Conservation (phyloP, 495 filamentous ascomycete species). For the Lophium mytilinum region DNA sequence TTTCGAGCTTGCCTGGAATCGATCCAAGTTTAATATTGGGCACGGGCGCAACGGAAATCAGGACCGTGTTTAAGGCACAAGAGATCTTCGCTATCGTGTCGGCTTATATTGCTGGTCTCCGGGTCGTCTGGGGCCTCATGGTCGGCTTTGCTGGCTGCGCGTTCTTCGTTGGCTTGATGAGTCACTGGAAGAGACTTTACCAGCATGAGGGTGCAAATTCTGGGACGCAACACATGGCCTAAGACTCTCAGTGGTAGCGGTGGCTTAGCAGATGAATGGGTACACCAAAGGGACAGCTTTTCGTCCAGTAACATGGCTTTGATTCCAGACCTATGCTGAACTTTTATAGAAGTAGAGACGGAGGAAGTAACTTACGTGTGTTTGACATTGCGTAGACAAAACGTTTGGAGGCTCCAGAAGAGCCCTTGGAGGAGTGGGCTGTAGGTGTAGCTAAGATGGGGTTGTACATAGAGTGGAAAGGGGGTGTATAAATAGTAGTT, state of each 20-base stretch:
- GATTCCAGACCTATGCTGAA: background rate
- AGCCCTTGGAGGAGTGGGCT: too few relatives aligned
- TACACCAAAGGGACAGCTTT: background rate
- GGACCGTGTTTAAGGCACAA: conserved; percentile 36
- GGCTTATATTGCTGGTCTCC: conserved; percentile 52
- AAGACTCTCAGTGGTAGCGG: background rate
- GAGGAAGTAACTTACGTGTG: too few relatives aligned
- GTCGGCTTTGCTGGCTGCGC: conserved; percentile 24
- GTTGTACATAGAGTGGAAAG: too few relatives aligned
- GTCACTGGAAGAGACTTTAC: background rate
- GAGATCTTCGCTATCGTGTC: conserved; percentile 43
- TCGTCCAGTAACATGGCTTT: background rate
- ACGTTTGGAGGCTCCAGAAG: too few relatives aligned
- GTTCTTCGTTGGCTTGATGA: background rate
- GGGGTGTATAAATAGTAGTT: too few relatives aligned
- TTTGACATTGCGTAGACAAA: too few relatives aligned
- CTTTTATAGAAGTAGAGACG: too few relatives aligned
- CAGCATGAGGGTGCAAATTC: background rate
- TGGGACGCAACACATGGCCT: background rate
- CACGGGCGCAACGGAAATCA: conserved; percentile 47
- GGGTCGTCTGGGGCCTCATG: conserved; percentile 4
- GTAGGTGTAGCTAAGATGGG: too few relatives aligned
- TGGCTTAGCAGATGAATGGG: background rate
- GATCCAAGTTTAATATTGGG: conserved; percentile 35
- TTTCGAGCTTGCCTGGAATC: conserved; percentile 34